Evolutionary conservation across 1,284 basidiomycete species (phyloP).

Genomic region (Dichomitus squalens): DNA sequence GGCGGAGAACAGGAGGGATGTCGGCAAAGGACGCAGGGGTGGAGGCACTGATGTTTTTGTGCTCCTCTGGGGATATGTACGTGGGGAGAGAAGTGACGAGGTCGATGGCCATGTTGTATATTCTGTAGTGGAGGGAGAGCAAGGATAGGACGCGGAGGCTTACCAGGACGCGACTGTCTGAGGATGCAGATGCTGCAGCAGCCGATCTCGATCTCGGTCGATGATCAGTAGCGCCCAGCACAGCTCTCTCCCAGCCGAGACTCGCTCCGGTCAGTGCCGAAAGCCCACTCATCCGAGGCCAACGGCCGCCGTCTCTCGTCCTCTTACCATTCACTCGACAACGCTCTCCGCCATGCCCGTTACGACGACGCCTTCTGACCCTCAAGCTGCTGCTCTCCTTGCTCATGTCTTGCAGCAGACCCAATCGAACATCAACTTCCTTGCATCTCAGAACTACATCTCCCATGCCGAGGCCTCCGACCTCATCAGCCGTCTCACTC

Average conservation of each 20-base stretch:
- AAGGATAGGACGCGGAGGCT: too few relatives aligned
- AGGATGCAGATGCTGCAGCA: background rate
- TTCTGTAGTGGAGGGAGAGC: background rate
- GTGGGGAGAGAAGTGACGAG: conserved; percentile 54
- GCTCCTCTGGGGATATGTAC: conserved; percentile 71
- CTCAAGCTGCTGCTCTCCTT: conserved; percentile 43
- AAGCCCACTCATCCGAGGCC: background rate
- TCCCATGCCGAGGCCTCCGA: conserved; percentile 51
- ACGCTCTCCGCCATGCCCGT: conserved; percentile 13
- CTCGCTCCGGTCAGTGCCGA: too few relatives aligned
- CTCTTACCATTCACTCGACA: background rate
- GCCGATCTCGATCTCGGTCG: conserved; percentile 1
- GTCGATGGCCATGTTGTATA: conserved; percentile 27
- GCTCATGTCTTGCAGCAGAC: conserved; percentile 64
- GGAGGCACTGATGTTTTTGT: conserved; percentile 62
- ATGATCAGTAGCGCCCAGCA: background rate
- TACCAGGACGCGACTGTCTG: too few relatives aligned
- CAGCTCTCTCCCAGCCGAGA: background rate
- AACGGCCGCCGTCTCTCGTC: background rate
- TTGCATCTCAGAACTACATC: conserved; percentile 60
- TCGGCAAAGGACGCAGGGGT: conserved; percentile 82
- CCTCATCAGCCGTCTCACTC: conserved; percentile 51
- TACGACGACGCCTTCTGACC: conserved; percentile 26
- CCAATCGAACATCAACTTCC: conserved; percentile 62
- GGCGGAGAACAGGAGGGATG: conserved; percentile 79